Percentiles rank a stretch among this genome's conserved stretches.
These are phyloP conservation scores for Kalmusia sp. DNA, from an alignment of 2,329 filamentous ascomycete genomes.

Conservation along the genomic window DNA sequence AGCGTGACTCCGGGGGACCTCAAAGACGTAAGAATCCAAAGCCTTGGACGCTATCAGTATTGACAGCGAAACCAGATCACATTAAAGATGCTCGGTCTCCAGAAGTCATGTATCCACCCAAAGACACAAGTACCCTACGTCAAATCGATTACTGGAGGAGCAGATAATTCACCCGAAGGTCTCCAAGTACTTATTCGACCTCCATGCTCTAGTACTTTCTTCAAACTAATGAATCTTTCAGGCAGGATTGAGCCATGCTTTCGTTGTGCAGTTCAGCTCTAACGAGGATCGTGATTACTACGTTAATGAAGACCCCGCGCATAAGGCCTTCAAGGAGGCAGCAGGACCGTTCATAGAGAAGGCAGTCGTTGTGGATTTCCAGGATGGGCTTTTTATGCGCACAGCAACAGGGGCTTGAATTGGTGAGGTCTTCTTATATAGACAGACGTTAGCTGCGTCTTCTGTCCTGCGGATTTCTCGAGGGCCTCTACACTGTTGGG, in stretches of 20 bases:
- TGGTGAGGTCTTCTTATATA: too few species aligned
- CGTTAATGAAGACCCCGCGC: constrained; percentile 49
- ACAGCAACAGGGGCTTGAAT: background rate
- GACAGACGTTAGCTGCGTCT: too few species aligned
- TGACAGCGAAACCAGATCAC: constrained; percentile 27
- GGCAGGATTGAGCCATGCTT: constrained; percentile 53
- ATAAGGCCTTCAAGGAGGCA: constrained; percentile 48
- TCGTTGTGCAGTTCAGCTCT: constrained; percentile 51
- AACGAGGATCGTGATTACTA: constrained; percentile 53
- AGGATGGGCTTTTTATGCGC: constrained; percentile 37
- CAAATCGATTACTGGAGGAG: constrained; percentile 38
- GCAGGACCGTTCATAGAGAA: constrained; percentile 45
- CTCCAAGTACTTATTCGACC: constrained; percentile 34
- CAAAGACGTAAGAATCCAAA: constrained; percentile 31
- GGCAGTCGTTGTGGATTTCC: constrained; percentile 51
- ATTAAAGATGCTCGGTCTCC: constrained; percentile 37
- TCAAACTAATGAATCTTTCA: constrained; percentile 55
- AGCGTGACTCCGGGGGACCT: constrained; percentile 28
- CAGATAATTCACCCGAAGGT: constrained; percentile 41
- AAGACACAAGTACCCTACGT: constrained; percentile 35
- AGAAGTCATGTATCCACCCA: constrained; percentile 39
- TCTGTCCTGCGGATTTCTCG: too few species aligned
- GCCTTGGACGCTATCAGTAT: background rate
- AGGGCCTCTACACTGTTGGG: too few species aligned
- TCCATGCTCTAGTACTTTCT: constrained; percentile 51